Evolutionary conservation across 176 grass and related monocot species (phyloP).

Genomic region (Melocanna baccifera): DNA sequence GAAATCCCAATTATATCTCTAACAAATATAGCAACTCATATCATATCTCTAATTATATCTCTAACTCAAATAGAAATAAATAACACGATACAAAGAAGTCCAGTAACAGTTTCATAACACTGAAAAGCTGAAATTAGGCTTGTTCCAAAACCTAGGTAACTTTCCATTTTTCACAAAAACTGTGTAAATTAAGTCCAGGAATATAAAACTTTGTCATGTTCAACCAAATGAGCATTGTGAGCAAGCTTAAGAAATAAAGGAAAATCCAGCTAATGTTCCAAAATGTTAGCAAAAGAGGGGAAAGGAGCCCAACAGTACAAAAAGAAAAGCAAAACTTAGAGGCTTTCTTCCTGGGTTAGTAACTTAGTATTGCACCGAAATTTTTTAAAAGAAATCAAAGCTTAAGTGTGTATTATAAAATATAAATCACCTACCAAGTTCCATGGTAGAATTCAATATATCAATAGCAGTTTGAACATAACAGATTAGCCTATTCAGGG

Average conservation of each 20-base stretch:
- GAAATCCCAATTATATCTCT: too few relatives aligned
- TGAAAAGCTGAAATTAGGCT: neutral
- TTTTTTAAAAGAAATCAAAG: neutral
- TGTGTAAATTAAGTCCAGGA: neutral
- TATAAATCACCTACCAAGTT: neutral
- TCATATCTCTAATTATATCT: too few relatives aligned
- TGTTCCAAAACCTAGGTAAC: neutral
- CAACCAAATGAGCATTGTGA: neutral
- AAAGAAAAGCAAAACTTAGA: neutral
- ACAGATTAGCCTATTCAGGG: neutral
- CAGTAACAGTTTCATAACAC: neutral
- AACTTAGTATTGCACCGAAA: neutral
- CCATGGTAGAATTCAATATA: conserved; percentile 1
- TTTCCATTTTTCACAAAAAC: neutral
- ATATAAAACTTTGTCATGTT: neutral
- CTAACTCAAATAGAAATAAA: too few relatives aligned
- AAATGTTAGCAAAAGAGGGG: neutral
- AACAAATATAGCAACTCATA: too few relatives aligned
- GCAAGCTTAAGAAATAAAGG: neutral
- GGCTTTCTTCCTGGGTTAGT: neutral
- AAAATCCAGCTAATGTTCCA: neutral
- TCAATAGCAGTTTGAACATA: neutral
- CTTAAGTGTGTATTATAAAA: neutral
- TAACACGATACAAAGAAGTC: neutral
- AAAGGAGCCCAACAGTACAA: neutral